Evolutionary conservation across 352 stramenopile genomes (phyloP).

Genomic region (Aphanomyces stellatus): DNA sequence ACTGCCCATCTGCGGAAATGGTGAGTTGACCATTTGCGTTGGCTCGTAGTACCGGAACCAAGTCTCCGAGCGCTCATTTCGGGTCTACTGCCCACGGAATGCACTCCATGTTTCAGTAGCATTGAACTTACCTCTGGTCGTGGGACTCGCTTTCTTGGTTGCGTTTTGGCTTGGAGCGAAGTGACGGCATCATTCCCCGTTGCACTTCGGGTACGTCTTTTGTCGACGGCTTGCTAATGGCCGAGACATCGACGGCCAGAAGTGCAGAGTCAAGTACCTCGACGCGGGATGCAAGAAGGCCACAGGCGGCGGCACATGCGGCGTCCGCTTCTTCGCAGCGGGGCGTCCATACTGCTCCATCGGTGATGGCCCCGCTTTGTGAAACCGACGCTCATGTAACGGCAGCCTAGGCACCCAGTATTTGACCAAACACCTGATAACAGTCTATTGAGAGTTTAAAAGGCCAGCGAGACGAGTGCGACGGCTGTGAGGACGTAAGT

Average conservation of each 20-base stretch:
- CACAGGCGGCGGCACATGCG: neutral
- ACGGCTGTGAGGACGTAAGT: constrained; percentile 64
- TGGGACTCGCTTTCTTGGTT: neutral
- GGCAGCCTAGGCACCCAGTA: no score
- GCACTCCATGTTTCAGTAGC: neutral
- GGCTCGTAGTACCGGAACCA: neutral
- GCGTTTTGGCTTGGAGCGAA: neutral
- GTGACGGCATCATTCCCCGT: neutral
- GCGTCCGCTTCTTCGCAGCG: neutral
- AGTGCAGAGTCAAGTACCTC: neutral
- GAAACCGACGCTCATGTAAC: no score
- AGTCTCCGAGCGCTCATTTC: neutral
- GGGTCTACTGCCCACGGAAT: neutral
- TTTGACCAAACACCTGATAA: no score
- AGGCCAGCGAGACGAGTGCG: constrained; percentile 45
- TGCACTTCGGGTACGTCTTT: neutral
- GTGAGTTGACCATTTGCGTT: neutral
- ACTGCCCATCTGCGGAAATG: neutral
- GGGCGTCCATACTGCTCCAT: neutral
- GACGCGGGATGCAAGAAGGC: neutral
- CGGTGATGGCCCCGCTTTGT: neutral
- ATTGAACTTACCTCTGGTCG: neutral
- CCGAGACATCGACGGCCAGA: neutral
- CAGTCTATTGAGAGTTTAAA: no score
- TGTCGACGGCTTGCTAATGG: neutral